Evolutionary conservation across 192 early-diverging fungal species (phyloP).

Genomic region (Paraglomus occultum): DNA sequence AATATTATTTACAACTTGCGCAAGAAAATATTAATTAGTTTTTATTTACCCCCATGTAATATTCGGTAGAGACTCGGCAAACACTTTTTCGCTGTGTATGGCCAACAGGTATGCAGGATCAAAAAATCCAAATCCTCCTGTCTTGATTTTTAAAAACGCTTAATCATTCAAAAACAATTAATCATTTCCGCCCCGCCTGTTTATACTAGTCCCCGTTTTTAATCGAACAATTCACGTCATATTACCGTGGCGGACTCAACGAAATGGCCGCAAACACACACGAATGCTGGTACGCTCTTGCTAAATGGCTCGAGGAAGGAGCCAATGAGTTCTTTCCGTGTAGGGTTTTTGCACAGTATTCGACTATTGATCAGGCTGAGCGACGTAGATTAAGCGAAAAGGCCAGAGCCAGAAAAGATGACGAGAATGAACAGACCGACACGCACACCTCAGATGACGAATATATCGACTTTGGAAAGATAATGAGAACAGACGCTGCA

Average conservation of each 20-base stretch:
- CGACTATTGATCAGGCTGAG: too few species aligned
- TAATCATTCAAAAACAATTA: neutral
- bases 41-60: neutral
- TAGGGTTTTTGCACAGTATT: too few species aligned
- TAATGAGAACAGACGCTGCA: too few species aligned
- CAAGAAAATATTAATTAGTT: neutral
- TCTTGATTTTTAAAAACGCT: neutral
- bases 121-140: too few species aligned
- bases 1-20: too few species aligned
- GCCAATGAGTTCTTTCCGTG: neutral
- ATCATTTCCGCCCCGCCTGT: slow-evolving; percentile 40
- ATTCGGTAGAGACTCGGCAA: slow-evolving; percentile 43
- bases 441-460: too few species aligned
- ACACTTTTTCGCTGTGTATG: slow-evolving; percentile 56
- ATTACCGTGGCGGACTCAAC: slow-evolving; percentile 69
- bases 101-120: slow-evolving; percentile 42
- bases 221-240: slow-evolving; percentile 66
- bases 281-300: slow-evolving; percentile 52
- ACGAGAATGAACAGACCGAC: too few species aligned
- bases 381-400: too few species aligned
- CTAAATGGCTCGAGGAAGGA: slow-evolving; percentile 46
- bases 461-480: too few species aligned
- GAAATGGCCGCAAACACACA: slow-evolving; percentile 59
- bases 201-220: slow-evolving; percentile 67
- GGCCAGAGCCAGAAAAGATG: too few species aligned